Evolutionary conservation across 345 rosid genomes (phyloP).

Genomic region (Salix viminalis): DNA sequence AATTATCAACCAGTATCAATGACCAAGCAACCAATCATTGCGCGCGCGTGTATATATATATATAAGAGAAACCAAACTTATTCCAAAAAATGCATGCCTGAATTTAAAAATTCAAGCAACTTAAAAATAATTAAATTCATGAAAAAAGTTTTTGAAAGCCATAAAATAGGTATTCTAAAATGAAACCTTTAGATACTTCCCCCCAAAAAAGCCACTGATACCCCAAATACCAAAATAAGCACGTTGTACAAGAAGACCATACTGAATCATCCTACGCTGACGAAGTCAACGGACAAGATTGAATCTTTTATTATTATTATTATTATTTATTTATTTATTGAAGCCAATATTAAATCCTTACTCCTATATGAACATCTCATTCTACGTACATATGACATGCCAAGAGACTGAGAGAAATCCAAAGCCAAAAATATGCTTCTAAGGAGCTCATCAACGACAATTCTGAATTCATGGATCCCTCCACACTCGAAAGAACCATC

Average conservation of each 20-base stretch:
- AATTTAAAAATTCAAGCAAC: not conserved
- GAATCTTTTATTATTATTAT: not conserved
- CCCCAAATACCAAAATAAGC: no score
- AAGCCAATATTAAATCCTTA: conserved; percentile 6
- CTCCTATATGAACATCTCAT: conserved; percentile 1
- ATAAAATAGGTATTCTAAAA: not conserved
- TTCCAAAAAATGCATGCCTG: no score
- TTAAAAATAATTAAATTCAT: not conserved
- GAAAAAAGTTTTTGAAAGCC: not conserved
- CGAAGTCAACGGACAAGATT: conserved; percentile 29
- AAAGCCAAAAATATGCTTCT: conserved; percentile 43
- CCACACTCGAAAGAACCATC: conserved; percentile 40
- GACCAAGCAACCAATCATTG: not conserved
- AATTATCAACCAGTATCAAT: not conserved
- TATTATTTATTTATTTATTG: no score
- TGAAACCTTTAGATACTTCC: conserved; percentile 5
- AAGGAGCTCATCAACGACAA: conserved; percentile 71
- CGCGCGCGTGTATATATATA: no score
- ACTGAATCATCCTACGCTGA: not conserved
- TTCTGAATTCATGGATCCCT: conserved; percentile 53
- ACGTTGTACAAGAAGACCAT: no score
- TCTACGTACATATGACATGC: not conserved
- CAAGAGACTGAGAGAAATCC: not conserved
- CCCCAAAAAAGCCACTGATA: not conserved
- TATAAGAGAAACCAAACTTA: no score